Evolutionary conservation across 73 alveolate species (phyloP).

Genomic region (Paramecium caudatum): DNA sequence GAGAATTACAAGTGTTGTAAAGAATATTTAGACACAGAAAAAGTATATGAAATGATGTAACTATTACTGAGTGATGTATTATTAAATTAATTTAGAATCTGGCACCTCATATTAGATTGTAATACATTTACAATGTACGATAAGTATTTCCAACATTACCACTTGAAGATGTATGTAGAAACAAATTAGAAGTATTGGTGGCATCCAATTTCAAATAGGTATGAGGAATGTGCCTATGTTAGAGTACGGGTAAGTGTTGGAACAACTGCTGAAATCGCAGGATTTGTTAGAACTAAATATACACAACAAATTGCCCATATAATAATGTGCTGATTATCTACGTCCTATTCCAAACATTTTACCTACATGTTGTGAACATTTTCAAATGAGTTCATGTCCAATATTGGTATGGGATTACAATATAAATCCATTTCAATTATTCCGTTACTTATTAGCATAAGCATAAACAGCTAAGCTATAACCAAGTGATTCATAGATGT

Average conservation of each 20-base stretch:
- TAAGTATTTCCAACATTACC: not conserved
- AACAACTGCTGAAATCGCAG: not conserved
- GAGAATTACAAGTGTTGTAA: not conserved
- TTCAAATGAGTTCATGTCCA: not conserved
- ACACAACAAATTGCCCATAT: too few relatives aligned
- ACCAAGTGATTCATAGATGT: not conserved
- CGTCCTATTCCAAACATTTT: not conserved
- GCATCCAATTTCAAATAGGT: not conserved
- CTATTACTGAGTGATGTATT: too few relatives aligned
- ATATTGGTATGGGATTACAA: slow-evolving; percentile 51
- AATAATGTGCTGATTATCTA: not conserved
- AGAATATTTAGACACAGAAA: too few relatives aligned
- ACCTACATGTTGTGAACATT: not conserved
- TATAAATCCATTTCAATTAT: not conserved
- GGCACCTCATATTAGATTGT: not conserved
- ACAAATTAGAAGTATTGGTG: not conserved
- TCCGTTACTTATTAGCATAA: not conserved
- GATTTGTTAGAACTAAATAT: too few relatives aligned
- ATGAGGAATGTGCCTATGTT: not conserved
- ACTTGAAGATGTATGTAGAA: not conserved
- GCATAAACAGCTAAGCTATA: not conserved
- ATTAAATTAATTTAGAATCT: too few relatives aligned
- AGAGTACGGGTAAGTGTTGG: slow-evolving; percentile 39
- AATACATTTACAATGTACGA: not conserved
- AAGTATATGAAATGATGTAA: too few relatives aligned